A percentile compares a stretch with the other conserved stretches of the same genome.
phyloP scores from a whole-genome alignment of 2,329 filamentous ascomycete species.

The Alternaria ventricosa region DNA sequence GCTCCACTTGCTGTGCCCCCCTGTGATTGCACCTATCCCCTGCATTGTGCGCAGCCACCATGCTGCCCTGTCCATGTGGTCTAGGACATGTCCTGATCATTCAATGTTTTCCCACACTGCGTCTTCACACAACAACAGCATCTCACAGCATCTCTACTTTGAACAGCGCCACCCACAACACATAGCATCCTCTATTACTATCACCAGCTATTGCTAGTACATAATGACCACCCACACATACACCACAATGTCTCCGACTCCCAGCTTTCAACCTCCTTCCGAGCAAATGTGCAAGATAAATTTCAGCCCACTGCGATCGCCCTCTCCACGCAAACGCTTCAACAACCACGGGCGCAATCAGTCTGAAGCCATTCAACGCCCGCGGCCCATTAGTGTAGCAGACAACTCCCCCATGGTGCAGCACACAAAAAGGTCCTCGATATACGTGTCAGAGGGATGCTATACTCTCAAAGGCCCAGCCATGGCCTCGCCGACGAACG shows the following conservation, averaged over 20 bases:
- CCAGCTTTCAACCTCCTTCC: constrained; percentile 12
- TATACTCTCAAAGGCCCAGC: constrained; percentile 24
- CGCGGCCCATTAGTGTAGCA: constrained; percentile 27
- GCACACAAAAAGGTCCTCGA: constrained; percentile 31
- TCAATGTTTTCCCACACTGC: constrained; percentile 17
- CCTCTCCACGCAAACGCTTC: constrained; percentile 17
- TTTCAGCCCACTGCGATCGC: constrained; percentile 26
- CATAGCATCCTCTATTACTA: constrained; percentile 10
- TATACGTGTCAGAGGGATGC: constrained; percentile 35
- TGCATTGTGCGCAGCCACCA: constrained; percentile 17
- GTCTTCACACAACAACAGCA: constrained; percentile 16
- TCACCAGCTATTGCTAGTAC: constrained; percentile 5
- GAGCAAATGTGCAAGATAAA: constrained; percentile 26
- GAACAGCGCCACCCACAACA: neutral
- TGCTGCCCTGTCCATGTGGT: constrained; percentile 16
- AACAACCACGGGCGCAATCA: constrained; percentile 29
- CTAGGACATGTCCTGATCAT: constrained; percentile 21
- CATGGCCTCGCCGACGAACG: constrained; percentile 25
- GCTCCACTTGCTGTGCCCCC: constrained; percentile 18
- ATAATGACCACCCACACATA: constrained; percentile 27
- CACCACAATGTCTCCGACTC: constrained; percentile 10
- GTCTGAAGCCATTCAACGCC: constrained; percentile 29
- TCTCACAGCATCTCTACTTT: constrained; percentile 3
- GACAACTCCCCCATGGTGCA: constrained; percentile 16
- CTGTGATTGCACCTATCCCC: constrained; percentile 29